Percentiles rank a stretch among this genome's conserved stretches.
phyloP scores from a whole-genome alignment of 192 early-diverging fungal genomes.

The Umbelopsis sp. region DNA sequence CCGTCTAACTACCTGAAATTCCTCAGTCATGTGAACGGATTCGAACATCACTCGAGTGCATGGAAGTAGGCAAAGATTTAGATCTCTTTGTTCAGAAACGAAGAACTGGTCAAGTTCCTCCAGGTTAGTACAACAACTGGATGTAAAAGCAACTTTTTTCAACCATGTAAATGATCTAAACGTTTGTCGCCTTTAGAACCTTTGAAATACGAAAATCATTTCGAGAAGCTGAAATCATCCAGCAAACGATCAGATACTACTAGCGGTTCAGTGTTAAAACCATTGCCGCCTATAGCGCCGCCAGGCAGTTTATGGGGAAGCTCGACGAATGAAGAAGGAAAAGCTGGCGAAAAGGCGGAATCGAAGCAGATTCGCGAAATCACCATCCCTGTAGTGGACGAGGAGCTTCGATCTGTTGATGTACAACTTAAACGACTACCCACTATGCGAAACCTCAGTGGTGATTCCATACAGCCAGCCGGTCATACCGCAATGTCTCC shows the following conservation, averaged over 20 bases:
- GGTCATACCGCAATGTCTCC: not conserved
- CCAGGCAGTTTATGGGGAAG: slow-evolving; percentile 10
- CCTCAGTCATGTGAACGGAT: slow-evolving; percentile 68
- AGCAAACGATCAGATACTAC: slow-evolving; percentile 1
- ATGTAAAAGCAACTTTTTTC: not conserved
- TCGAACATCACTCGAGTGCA: slow-evolving; percentile 63
- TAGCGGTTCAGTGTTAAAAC: not conserved
- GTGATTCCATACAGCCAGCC: not conserved
- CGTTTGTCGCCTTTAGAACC: not conserved
- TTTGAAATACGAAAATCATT: not conserved
- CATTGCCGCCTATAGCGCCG: slow-evolving; percentile 14
- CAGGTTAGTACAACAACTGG: slow-evolving; percentile 36
- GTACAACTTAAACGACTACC: slow-evolving; percentile 23
- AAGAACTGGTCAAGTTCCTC: slow-evolving; percentile 61
- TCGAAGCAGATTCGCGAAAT: slow-evolving; percentile 17
- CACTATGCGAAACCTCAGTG: not conserved
- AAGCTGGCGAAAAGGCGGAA: not conserved
- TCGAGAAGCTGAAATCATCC: not conserved
- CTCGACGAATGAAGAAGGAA: not conserved
- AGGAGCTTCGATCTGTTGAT: slow-evolving; percentile 27
- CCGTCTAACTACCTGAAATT: too few relatives aligned
- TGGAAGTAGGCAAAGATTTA: slow-evolving; percentile 70
- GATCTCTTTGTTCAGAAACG: slow-evolving; percentile 58
- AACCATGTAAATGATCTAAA: not conserved
- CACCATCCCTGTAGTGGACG: slow-evolving; percentile 28